These are phyloP conservation scores for Xerocomus amazonicus DNA, from an alignment of 1,284 basidiomycete genomes.

Conservation along the genomic window DNA sequence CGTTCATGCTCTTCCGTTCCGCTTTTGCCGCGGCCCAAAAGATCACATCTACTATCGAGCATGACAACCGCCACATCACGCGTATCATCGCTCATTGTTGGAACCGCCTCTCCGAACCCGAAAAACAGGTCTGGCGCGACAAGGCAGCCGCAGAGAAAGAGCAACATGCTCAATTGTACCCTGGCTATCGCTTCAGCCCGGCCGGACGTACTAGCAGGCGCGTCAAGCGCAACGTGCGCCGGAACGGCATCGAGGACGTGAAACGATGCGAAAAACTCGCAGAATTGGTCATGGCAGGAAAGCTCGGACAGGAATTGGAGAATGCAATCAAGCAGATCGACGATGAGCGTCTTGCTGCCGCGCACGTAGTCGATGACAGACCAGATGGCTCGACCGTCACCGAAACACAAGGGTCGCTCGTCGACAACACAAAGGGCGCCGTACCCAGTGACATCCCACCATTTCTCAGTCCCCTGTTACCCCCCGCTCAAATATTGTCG, in stretches of 20 bases:
- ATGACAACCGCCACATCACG: conserved; percentile 57
- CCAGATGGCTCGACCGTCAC: neutral
- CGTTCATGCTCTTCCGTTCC: conserved; percentile 82
- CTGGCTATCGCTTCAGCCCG: conserved; percentile 55
- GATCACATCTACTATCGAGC: conserved; percentile 42
- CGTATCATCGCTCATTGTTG: conserved; percentile 53
- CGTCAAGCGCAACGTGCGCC: conserved; percentile 48
- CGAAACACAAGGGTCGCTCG: neutral
- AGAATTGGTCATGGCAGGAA: conserved; percentile 50
- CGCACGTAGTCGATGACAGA: neutral
- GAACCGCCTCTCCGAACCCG: conserved; percentile 45
- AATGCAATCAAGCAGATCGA: conserved; percentile 41
- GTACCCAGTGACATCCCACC: conserved; percentile 16
- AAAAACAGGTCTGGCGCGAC: conserved; percentile 49
- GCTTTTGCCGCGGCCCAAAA: conserved; percentile 55
- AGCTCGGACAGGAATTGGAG: conserved; percentile 49
- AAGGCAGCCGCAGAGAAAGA: conserved; percentile 57
- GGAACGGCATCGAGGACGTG: conserved; percentile 47
- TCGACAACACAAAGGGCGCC: neutral
- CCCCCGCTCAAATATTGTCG: conserved; percentile 18
- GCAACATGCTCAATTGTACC: conserved; percentile 52
- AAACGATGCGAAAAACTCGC: conserved; percentile 52
- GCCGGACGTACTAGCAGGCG: conserved; percentile 40
- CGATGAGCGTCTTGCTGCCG: neutral
- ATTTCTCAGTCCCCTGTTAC: conserved; percentile 38